Evolutionary conservation across 768 basidiomycete genomes (phyloP).

Genomic region (Saitozyma podzolica): DNA sequence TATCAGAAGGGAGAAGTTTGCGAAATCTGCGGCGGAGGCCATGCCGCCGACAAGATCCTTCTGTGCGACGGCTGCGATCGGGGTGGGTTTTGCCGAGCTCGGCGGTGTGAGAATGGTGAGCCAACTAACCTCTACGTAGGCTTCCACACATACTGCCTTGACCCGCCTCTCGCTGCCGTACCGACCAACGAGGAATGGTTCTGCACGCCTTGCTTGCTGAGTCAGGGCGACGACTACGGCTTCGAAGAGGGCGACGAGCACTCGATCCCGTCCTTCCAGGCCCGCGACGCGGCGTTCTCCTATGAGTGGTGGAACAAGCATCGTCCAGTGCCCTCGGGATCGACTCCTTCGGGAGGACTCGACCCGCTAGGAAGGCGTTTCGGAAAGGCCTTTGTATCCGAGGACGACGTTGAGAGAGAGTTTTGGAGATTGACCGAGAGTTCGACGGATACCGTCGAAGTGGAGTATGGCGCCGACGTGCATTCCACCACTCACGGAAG

Average conservation of each 20-base stretch:
- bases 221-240: slow-evolving; percentile 92
- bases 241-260: slow-evolving; percentile 99
- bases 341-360: slow-evolving; percentile 34
- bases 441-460: slow-evolving; percentile 85
- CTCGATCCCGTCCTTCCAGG: slow-evolving; percentile 84
- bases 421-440: slow-evolving; percentile 97
- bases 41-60: slow-evolving; percentile 86
- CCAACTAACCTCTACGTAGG: slow-evolving; percentile 58
- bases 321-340: slow-evolving; percentile 58
- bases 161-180: slow-evolving; percentile 79
- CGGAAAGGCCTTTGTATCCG: slow-evolving; percentile 62
- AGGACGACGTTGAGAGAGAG: slow-evolving; percentile 88
- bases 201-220: slow-evolving; percentile 85
- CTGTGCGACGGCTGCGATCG: slow-evolving; percentile 85
- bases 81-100: slow-evolving; percentile 55
- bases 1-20: slow-evolving; percentile 60
- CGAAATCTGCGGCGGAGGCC: slow-evolving; percentile 88
- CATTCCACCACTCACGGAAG: slow-evolving; percentile 97
- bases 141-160: slow-evolving; percentile 95
- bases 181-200: slow-evolving; percentile 91
- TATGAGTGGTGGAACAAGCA: slow-evolving; percentile 83
- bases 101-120: background rate
- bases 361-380: slow-evolving; percentile 26
- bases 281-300: slow-evolving; percentile 84
- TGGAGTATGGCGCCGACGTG: slow-evolving; percentile 99